A percentile compares a stretch with the other conserved stretches of the same genome.
Conservation (phyloP, 208 protist genomes). For the Strigomonas oncopelti region DNA sequence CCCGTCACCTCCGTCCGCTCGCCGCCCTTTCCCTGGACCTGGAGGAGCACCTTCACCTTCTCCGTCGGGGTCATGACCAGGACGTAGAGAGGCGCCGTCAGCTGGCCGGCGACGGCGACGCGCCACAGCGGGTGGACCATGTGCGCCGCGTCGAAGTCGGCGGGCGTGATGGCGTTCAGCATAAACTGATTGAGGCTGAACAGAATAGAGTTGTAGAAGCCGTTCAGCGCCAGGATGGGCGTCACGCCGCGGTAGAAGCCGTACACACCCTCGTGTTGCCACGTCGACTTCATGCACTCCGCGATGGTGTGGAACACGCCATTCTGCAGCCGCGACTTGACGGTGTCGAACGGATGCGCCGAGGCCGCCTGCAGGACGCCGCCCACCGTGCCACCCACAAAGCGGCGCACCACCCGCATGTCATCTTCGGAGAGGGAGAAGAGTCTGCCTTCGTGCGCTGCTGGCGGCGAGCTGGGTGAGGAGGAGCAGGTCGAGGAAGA, state of each 20-base stretch:
- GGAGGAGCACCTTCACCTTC: constrained; percentile 66
- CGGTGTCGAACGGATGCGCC: constrained; percentile 72
- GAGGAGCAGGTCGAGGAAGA: too few relatives aligned
- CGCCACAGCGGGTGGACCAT: constrained; percentile 48
- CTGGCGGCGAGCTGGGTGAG: too few relatives aligned
- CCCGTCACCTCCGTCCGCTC: constrained; percentile 27
- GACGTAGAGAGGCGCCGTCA: constrained; percentile 64
- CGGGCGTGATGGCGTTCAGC: constrained; percentile 43
- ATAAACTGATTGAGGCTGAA: constrained; percentile 69
- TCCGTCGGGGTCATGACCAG: constrained; percentile 57
- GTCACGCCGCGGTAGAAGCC: constrained; percentile 69
- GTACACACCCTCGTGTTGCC: constrained; percentile 39
- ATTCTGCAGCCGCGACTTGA: constrained; percentile 68
- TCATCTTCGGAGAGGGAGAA: constrained; percentile 21
- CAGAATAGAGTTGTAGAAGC: constrained; percentile 67
- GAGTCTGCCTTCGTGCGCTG: too few relatives aligned
- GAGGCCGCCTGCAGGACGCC: constrained; percentile 58
- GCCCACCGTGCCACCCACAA: constrained; percentile 54
- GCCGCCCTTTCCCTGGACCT: constrained; percentile 43
- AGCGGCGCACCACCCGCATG: constrained; percentile 37
- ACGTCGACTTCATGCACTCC: constrained; percentile 38
- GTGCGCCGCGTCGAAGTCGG: constrained; percentile 20
- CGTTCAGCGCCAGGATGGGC: constrained; percentile 45
- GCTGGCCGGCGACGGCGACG: constrained; percentile 43
- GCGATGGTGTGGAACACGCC: constrained; percentile 49